Conservation (phyloP, 1,139 yeast genomes). For the Blastobotrys malaysiensis region DNA sequence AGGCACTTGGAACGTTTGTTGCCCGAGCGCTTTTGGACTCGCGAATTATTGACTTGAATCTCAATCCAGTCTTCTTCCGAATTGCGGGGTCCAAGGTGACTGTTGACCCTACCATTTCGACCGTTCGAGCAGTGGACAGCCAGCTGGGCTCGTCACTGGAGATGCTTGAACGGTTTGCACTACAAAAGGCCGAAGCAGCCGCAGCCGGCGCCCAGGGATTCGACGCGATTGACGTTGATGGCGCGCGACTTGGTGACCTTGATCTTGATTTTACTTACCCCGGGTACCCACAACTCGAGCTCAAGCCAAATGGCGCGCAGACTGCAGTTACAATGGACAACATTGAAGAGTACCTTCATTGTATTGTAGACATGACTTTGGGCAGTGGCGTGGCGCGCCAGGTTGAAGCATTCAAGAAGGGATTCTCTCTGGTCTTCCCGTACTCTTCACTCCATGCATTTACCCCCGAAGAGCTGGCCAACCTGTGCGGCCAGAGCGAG, state of each 20-base stretch:
- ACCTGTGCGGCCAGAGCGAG: constrained; percentile 64
- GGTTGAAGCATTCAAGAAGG: constrained; percentile 64
- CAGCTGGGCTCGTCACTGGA: constrained; percentile 56
- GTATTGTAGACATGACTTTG: constrained; percentile 57
- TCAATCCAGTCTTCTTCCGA: constrained; percentile 64
- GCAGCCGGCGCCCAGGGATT: constrained; percentile 22
- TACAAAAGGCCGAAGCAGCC: constrained; percentile 26
- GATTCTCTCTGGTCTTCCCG: constrained; percentile 83
- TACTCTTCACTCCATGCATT: constrained; percentile 66
- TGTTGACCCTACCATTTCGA: constrained; percentile 36
- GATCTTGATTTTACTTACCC: constrained; percentile 68
- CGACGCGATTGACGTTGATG: constrained; percentile 36
- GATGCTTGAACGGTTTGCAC: constrained; percentile 45
- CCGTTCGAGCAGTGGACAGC: constrained; percentile 49
- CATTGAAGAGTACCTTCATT: constrained; percentile 51
- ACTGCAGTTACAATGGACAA: constrained; percentile 48
- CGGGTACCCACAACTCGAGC: constrained; percentile 60
- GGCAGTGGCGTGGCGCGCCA: constrained; percentile 63
- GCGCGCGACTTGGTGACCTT: constrained; percentile 47
- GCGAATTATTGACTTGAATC: constrained; percentile 75
- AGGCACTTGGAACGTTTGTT: constrained; percentile 70
- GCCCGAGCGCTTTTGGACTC: constrained; percentile 86
- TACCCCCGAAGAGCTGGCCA: constrained; percentile 65
- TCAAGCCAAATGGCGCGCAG: constrained; percentile 52
- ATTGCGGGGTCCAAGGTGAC: constrained; percentile 19